Percentiles rank a stretch among this genome's conserved stretches.
phyloP scores from a whole-genome alignment of 208 protist species.

The Naegleria fowleri region DNA sequence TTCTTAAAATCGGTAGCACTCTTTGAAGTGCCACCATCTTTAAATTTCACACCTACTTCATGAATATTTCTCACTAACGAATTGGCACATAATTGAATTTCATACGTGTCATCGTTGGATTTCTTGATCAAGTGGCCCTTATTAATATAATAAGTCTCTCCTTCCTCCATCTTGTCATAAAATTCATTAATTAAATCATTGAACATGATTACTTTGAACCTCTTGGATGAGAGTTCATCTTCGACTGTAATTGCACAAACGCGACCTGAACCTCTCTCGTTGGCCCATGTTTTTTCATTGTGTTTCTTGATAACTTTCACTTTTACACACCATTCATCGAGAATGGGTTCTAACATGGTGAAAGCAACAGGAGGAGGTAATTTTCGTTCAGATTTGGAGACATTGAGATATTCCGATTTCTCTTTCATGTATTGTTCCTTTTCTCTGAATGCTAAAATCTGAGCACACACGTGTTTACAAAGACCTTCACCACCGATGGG shows the following conservation, averaged over 20 bases:
- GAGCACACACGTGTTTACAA: slow-evolving; percentile 25
- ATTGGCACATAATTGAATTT: not conserved
- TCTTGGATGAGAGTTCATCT: not conserved
- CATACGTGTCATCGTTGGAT: not conserved
- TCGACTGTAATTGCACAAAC: not conserved
- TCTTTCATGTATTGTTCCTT: not conserved
- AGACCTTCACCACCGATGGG: not conserved
- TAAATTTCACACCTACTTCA: not conserved
- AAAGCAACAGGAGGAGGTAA: not conserved
- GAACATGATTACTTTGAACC: not conserved
- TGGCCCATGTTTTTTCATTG: not conserved
- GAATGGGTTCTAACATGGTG: not conserved
- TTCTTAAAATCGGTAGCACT: not conserved
- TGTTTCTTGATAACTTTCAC: slow-evolving; percentile 7
- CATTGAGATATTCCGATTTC: not conserved
- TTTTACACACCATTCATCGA: not conserved
- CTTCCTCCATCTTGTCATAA: not conserved
- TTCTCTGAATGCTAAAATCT: not conserved
- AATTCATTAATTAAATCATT: slow-evolving; percentile 20
- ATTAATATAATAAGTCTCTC: not conserved
- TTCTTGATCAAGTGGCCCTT: not conserved
- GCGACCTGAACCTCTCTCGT: not conserved
- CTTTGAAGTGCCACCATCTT: not conserved
- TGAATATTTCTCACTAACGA: not conserved
- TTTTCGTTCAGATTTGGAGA: not conserved